Percentiles rank a stretch among this genome's conserved stretches.
Evolutionary conservation across 169 alveolate genomes (phyloP).

Genomic region (Perkinsus chesapeaki): DNA sequence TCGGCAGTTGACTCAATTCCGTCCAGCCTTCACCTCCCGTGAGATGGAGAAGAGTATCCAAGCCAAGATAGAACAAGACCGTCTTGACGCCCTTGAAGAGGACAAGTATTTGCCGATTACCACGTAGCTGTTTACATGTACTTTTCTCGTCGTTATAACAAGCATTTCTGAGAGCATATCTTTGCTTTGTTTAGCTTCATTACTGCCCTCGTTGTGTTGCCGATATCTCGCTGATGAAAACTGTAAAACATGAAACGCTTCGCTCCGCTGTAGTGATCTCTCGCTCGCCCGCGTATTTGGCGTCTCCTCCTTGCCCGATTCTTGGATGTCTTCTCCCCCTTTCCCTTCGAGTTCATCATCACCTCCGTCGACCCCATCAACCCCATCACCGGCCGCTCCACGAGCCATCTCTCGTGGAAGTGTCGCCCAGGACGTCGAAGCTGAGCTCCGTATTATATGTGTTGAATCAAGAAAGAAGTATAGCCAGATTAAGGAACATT

Average conservation of each 20-base stretch:
- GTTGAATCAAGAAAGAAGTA: not conserved
- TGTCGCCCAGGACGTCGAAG: not conserved
- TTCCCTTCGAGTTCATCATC: not conserved
- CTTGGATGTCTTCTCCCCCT: not conserved
- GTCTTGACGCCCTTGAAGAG: not conserved
- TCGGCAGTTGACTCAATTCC: not conserved
- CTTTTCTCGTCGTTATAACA: too few species aligned
- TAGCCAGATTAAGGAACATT: not conserved
- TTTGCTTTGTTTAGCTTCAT: not conserved
- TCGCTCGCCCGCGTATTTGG: not conserved
- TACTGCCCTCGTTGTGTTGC: not conserved
- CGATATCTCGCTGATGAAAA: not conserved
- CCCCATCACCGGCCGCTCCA: not conserved
- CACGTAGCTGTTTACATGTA: not conserved
- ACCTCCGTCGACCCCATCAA: not conserved
- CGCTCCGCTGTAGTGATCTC: not conserved
- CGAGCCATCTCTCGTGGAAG: not conserved
- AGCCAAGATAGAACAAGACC: not conserved
- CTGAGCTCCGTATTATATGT: not conserved
- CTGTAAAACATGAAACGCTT: not conserved
- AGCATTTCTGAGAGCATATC: too few species aligned
- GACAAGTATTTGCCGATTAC: not conserved
- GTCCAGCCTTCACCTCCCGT: not conserved
- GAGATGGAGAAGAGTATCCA: not conserved
- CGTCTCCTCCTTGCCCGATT: not conserved